These are phyloP conservation scores for Torulaspora quercuum DNA, from an alignment of 805 yeast genomes.

Conservation along the genomic window DNA sequence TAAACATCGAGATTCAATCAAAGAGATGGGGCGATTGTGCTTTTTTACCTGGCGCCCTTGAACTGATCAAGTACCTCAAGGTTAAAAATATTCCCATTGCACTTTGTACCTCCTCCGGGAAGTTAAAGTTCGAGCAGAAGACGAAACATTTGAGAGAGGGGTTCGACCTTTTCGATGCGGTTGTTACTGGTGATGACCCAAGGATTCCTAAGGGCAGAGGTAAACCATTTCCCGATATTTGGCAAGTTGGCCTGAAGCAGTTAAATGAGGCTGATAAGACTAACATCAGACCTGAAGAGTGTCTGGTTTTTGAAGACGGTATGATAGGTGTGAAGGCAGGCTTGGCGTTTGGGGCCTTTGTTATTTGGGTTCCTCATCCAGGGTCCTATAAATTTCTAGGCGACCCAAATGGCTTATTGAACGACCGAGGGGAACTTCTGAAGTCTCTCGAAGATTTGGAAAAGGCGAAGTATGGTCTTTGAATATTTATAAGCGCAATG, in stretches of 20 bases:
- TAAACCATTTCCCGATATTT: conserved; percentile 91
- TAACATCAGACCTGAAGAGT: conserved; percentile 65
- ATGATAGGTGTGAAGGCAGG: conserved; percentile 88
- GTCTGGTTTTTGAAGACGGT: conserved; percentile 93
- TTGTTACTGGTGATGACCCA: conserved; percentile 86
- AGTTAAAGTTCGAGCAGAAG: conserved; percentile 59
- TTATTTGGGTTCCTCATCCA: conserved; percentile 92
- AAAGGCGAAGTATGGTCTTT: conserved; percentile 44
- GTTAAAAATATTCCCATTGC: conserved; percentile 69
- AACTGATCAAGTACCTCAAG: conserved; percentile 55
- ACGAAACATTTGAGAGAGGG: conserved; percentile 65
- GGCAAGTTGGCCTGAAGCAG: conserved; percentile 73
- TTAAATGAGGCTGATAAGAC: conserved; percentile 54
- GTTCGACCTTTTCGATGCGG: conserved; percentile 63
- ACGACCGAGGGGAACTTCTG: conserved; percentile 56
- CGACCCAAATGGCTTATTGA: conserved; percentile 49
- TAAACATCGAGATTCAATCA: conserved; percentile 50
- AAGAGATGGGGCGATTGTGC: conserved; percentile 58
- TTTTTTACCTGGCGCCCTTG: conserved; percentile 83
- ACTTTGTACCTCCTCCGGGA: conserved; percentile 81
- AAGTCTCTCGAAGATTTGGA: conserved; percentile 53
- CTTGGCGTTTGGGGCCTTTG: conserved; percentile 72
- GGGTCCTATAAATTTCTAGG: conserved; percentile 61
- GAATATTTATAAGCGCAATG: too few species aligned
- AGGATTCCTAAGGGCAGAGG: conserved; percentile 83